Evolutionary conservation across 2,329 filamentous ascomycete species (phyloP), one percentile per base, ranked within the genome.

Genomic region (Penicillium sp.): DNA sequence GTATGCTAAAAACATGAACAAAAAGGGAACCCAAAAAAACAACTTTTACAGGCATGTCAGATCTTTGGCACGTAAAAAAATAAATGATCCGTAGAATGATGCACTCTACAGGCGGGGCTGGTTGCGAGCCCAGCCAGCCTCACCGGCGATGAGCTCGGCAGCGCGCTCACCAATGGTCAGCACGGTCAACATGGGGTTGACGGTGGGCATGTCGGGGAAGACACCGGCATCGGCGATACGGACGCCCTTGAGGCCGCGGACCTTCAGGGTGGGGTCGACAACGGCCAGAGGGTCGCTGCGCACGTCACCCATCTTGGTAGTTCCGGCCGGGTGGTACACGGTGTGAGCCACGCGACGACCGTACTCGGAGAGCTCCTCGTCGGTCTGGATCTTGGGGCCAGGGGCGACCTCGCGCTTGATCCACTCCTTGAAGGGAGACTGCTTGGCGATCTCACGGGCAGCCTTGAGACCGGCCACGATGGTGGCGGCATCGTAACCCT

Each of bases 151-250:
- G 72, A 96, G 74, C 80, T 96, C 92, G 0, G 92, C 92, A 5
- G 86, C 88, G 53, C 89, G 82, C 83, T 96, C 92, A 7, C 89
- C 92, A 65, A 95, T 84, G 49, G 85, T 88, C 68, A 96, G 74
- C 5, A 96, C 91, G 1, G 91, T 96, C 68, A 96, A 78, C 92
- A 96, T 94, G 55, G 90, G 91, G 78, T 96, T 96, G 71, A 94
- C 88, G 50, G 83, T 88, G 43, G 89, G 82, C 85, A 96, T 95
- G 57, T 88, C 88, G 0, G 91, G 92, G 79, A 96, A 96, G 47
- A 96, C 84, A 66, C 91, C 90, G 0, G 91, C 91, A 72, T 96
- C 91, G 1, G 90, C 90, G 62, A 96, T 90, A 54, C 91, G 83
- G 54, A 95, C 75, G 29, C 84, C 85, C 77, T 85, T 84, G 59